Conservation (phyloP, 1,139 yeast species). For the Hyphopichia pseudoburtonii region DNA sequence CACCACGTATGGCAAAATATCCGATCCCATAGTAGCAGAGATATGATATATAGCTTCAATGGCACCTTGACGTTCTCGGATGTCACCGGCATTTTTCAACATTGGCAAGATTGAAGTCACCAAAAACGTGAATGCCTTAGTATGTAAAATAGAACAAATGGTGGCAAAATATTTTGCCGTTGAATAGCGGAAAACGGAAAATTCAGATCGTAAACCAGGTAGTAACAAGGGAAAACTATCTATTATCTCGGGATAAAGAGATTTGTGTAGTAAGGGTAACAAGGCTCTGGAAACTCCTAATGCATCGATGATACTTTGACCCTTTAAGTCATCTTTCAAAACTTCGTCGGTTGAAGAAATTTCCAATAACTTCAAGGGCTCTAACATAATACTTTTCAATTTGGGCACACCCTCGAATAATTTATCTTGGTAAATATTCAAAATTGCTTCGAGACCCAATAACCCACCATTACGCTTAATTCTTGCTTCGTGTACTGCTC, state of each 20-base stretch:
- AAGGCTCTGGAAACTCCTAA: constrained; percentile 79
- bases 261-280: constrained; percentile 57
- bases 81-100: constrained; percentile 74
- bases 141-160: constrained; percentile 71
- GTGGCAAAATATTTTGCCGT: constrained; percentile 90
- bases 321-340: constrained; percentile 48
- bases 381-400: constrained; percentile 64
- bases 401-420: constrained; percentile 69
- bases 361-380: constrained; percentile 48
- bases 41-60: constrained; percentile 88
- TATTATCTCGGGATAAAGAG: constrained; percentile 51
- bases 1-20: constrained; percentile 89
- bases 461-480: constrained; percentile 84
- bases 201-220: constrained; percentile 64
- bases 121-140: constrained; percentile 72
- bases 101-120: constrained; percentile 80
- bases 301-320: constrained; percentile 85
- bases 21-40: constrained; percentile 81
- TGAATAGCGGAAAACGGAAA: constrained; percentile 83
- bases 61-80: constrained; percentile 88
- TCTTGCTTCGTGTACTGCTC: constrained; percentile 69
- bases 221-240: constrained; percentile 49
- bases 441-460: constrained; percentile 60
- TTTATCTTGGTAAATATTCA: constrained; percentile 49
- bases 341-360: constrained; percentile 32